Evolutionary conservation across 257 asterid species (phyloP), one percentile per base, ranked within the genome.

Genomic region (Mitragyna speciosa): DNA sequence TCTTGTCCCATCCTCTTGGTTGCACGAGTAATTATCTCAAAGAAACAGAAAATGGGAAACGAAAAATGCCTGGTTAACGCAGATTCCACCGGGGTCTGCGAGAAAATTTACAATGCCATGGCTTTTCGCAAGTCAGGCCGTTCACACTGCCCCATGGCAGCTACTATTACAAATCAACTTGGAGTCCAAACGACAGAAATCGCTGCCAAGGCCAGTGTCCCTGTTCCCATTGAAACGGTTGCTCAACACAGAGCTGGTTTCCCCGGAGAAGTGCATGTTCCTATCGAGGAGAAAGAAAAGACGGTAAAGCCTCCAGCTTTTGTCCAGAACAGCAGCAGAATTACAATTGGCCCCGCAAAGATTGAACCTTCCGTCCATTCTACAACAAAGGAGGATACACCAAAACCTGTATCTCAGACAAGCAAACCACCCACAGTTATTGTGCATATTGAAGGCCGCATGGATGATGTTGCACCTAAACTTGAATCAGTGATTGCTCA

Each of bases 11-110:
- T 26, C 61, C 9, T 24, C 20, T 24, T 30, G 45, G 24, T 48
- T 15, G 6, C 20, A 63, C 72, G 28, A 45, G 7, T 33, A 31
- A 74, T 10, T 43, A 19, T 9, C 17, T 41, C 54, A 70, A 12
- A 36, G 28, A 49, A 68, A 28, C n/a, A 56, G 15, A 20, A 26
- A 66, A 79, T 51, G 83, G 78, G 64, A 33, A 64, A 73, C 47
- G 54, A 24, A n/a, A 61, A 61, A 31, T 8, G 24, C 31, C 73
- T 47, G 39, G 12, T 59, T 0, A 22, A 3, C 67, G 49, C 41
- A 74, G 76, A 63, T 7, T 70, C 79, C 8, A 16, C 26, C 19
- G 47, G 83, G 26, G 58, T 41, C 48, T 73, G 73, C 10, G 39
- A 20, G 65, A 79, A 79, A 54, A 17, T 79, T 4, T 59, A 28